phyloP scores from a whole-genome alignment of 139 green algal species.

The Astrephomene gubernaculifera region DNA sequence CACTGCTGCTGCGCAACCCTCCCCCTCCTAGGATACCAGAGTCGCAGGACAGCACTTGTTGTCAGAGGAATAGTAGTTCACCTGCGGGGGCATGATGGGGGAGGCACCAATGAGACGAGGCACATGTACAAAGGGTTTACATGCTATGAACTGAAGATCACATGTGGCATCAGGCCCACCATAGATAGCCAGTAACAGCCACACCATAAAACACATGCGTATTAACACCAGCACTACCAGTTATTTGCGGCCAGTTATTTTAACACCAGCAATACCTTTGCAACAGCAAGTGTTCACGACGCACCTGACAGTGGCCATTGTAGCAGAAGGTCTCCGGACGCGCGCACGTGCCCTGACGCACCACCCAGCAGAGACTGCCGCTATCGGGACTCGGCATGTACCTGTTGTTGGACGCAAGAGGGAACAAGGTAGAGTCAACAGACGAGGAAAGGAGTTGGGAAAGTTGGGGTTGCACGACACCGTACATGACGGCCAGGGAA shows the following conservation, averaged over 20 bases:
- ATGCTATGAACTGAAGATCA: too few species aligned
- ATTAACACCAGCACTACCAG: neutral
- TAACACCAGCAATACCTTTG: too few species aligned
- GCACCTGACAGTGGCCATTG: conserved; percentile 1
- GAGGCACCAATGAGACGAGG: too few species aligned
- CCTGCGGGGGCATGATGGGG: neutral
- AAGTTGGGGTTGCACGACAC: too few species aligned
- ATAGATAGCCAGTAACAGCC: too few species aligned
- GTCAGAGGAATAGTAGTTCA: neutral
- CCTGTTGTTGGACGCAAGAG: neutral
- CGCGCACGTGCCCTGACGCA: neutral
- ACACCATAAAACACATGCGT: too few species aligned
- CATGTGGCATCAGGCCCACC: too few species aligned
- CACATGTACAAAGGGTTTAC: too few species aligned
- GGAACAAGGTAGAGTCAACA: neutral
- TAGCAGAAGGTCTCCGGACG: neutral
- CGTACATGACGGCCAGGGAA: too few species aligned
- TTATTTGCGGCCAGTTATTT: neutral
- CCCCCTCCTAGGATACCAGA: too few species aligned
- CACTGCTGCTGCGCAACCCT: too few species aligned
- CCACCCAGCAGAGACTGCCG: neutral
- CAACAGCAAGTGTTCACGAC: neutral
- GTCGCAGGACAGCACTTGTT: conserved; percentile 29
- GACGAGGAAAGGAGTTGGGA: too few species aligned
- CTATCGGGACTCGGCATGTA: neutral